These are phyloP conservation scores for Tetrapisispora fleetii DNA, from an alignment of 805 yeast species.

Conservation along the genomic window DNA sequence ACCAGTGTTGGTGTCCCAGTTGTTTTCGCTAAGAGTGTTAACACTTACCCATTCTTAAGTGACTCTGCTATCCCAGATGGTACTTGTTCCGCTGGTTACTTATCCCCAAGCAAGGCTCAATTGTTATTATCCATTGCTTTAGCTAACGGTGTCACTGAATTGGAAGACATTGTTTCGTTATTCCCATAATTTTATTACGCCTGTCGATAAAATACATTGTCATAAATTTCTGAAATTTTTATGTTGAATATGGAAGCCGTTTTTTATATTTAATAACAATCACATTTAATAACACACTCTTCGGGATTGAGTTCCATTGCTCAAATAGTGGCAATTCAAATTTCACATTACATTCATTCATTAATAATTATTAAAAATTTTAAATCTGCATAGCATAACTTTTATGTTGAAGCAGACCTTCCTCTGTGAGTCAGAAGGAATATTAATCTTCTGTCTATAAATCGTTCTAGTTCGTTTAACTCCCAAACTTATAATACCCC, in stretches of 20 bases:
- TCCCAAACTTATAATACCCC: not conserved
- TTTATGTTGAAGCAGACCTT: not conserved
- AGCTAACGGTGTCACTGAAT: constrained; percentile 17
- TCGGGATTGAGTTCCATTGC: not conserved
- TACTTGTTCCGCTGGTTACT: constrained; percentile 25
- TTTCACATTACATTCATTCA: not conserved
- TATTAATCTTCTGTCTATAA: not conserved
- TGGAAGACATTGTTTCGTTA: constrained; percentile 4
- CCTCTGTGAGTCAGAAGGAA: not conserved
- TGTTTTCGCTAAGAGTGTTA: constrained; percentile 21
- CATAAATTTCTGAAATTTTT: constrained; percentile 1
- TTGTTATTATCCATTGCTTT: constrained; percentile 24
- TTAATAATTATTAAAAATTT: not conserved
- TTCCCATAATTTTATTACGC: constrained; percentile 4
- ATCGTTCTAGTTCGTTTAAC: not conserved
- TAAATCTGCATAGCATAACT: not conserved
- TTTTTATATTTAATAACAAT: not conserved
- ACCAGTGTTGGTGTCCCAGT: constrained; percentile 15
- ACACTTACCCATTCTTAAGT: constrained; percentile 12
- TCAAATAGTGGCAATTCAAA: not conserved
- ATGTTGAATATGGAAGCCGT: not conserved
- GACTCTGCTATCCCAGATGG: constrained; percentile 17
- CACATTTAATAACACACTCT: not conserved
- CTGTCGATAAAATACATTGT: constrained; percentile 5
- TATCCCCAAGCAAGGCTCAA: constrained; percentile 27